Conservation (phyloP, 441 rosid species). For the Pelargonium fulgidum region DNA sequence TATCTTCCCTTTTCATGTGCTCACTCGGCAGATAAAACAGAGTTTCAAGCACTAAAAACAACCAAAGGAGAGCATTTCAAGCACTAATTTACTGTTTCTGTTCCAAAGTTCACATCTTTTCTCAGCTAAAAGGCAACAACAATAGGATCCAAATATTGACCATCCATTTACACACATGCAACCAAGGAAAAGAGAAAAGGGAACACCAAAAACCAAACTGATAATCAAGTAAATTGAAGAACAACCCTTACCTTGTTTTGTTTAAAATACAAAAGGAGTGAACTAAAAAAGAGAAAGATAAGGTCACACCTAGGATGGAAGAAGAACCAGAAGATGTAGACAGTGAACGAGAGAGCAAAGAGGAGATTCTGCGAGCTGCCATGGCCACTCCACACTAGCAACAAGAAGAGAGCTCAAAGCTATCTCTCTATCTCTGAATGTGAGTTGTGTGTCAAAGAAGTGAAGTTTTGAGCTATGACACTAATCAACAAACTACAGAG, state of each 20-base stretch:
- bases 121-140: not conserved
- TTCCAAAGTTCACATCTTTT: slow-evolving; percentile 5
- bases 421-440: not conserved
- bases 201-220: not conserved
- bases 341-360: slow-evolving; percentile 57
- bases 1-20: too few relatives aligned
- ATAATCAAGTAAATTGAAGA: not conserved
- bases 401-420: not conserved
- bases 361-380: slow-evolving; percentile 69
- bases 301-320: slow-evolving; percentile 49
- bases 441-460: not conserved
- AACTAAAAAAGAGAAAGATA: not conserved
- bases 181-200: not conserved
- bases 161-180: not conserved
- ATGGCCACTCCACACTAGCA: slow-evolving; percentile 23
- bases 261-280: not conserved
- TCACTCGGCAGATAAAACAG: too few relatives aligned
- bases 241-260: not conserved
- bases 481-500: not conserved
- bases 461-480: not conserved
- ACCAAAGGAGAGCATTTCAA: not conserved
- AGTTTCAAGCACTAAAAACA: too few relatives aligned
- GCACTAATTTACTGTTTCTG: not conserved
- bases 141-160: not conserved
- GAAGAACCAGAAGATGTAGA: slow-evolving; percentile 33